A percentile compares a stretch with the other conserved stretches of the same genome.
These are phyloP conservation scores for Alternaria sp. DNA, from an alignment of 2,329 filamentous ascomycete genomes.

Conservation along the genomic window DNA sequence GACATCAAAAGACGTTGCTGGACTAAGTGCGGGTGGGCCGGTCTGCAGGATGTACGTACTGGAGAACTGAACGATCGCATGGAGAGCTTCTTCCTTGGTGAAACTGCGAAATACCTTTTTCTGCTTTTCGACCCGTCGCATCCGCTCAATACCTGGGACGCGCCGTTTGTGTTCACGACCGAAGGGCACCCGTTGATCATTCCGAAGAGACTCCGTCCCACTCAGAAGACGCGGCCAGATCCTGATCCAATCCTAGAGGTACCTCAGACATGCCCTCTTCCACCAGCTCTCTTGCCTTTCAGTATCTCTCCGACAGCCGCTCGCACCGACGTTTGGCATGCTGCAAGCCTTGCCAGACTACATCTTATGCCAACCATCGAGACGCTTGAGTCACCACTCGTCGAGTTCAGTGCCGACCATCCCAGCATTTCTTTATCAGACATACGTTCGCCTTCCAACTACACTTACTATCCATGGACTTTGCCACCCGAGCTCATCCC, in stretches of 20 bases:
- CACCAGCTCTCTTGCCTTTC: conserved; percentile 66
- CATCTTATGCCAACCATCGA: conserved; percentile 70
- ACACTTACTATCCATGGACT: conserved; percentile 93
- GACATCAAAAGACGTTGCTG: conserved; percentile 90
- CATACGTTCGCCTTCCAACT: conserved; percentile 70
- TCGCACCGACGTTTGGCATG: conserved; percentile 83
- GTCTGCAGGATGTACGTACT: conserved; percentile 65
- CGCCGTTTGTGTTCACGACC: conserved; percentile 90
- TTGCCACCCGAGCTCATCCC: conserved; percentile 78
- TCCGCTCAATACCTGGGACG: conserved; percentile 85
- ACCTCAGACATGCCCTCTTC: conserved; percentile 69
- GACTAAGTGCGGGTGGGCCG: conserved; percentile 92
- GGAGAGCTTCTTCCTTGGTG: conserved; percentile 98
- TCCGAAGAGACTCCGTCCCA: conserved; percentile 56
- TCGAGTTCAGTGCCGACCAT: conserved; percentile 60
- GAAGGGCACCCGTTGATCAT: conserved; percentile 94
- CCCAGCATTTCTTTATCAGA: conserved; percentile 63
- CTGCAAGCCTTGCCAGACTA: conserved; percentile 81
- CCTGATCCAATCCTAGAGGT: conserved; percentile 21
- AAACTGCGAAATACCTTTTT: conserved; percentile 96
- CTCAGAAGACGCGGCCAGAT: conserved; percentile 5
- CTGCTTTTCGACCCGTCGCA: conserved; percentile 86
- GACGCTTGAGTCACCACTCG: conserved; percentile 64
- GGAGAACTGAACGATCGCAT: conserved; percentile 92
- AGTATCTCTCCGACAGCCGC: conserved; percentile 81